Evolutionary conservation across 805 yeast species (phyloP).

Genomic region (Wickerhamomyces mucosus): DNA sequence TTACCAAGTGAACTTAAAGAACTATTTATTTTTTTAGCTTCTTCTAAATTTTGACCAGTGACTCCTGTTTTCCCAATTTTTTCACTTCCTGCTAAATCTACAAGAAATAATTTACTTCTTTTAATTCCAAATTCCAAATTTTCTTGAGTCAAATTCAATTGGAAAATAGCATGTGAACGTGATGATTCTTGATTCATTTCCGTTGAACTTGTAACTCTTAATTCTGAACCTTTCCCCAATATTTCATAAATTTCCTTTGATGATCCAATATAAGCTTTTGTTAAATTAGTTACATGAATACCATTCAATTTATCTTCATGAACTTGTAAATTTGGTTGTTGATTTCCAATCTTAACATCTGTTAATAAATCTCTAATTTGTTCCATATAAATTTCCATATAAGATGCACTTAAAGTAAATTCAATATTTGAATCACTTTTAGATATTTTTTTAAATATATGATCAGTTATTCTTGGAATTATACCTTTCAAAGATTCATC

Average conservation of each 20-base stretch:
- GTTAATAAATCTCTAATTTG: slow-evolving; percentile 59
- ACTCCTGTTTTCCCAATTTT: slow-evolving; percentile 73
- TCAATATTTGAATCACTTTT: slow-evolving; percentile 41
- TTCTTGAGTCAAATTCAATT: slow-evolving; percentile 57
- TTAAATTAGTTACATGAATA: slow-evolving; percentile 61
- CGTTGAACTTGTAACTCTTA: slow-evolving; percentile 52
- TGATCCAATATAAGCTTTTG: slow-evolving; percentile 48
- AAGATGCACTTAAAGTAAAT: slow-evolving; percentile 52
- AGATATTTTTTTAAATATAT: slow-evolving; percentile 47
- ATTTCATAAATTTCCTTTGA: slow-evolving; percentile 48
- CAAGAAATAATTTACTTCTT: slow-evolving; percentile 58
- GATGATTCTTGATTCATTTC: slow-evolving; percentile 67
- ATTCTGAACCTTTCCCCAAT: slow-evolving; percentile 47
- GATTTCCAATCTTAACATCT: slow-evolving; percentile 22
- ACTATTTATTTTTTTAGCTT: slow-evolving; percentile 74
- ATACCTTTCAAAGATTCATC: slow-evolving; percentile 35
- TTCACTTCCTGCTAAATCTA: slow-evolving; percentile 86
- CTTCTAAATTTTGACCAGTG: slow-evolving; percentile 63
- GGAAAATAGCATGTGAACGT: slow-evolving; percentile 74
- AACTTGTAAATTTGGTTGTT: slow-evolving; percentile 28
- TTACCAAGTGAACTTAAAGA: slow-evolving; percentile 72
- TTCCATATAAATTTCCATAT: slow-evolving; percentile 79
- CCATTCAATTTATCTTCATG: slow-evolving; percentile 61
- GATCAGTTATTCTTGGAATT: slow-evolving; percentile 63
- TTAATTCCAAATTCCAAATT: slow-evolving; percentile 47